phyloP scores from a whole-genome alignment of 2,329 filamentous ascomycete genomes.

The Calonectria pauciramosa region DNA sequence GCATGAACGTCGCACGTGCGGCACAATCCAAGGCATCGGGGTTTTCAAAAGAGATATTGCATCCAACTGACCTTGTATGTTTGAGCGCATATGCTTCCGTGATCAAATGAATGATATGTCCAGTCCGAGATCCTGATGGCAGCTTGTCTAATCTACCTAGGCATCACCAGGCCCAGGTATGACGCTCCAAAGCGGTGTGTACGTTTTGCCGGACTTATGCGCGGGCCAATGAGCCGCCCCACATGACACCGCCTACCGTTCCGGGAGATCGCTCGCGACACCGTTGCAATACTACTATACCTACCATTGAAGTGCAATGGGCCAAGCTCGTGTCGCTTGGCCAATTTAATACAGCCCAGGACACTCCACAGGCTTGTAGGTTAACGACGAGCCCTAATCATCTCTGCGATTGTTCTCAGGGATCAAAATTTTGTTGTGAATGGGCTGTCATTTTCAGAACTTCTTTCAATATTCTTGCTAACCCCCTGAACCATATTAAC shows the following conservation, averaged over 20 bases:
- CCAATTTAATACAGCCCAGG: background rate
- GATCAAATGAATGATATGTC: background rate
- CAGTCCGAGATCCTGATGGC: background rate
- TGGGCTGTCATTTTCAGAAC: constrained; percentile 17
- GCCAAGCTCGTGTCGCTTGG: background rate
- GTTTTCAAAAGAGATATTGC: background rate
- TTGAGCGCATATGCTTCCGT: background rate
- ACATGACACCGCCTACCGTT: constrained; percentile 44
- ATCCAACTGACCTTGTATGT: background rate
- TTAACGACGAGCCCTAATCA: background rate
- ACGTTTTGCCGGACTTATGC: constrained; percentile 43
- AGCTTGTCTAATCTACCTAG: constrained; percentile 19
- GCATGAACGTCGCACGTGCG: constrained; percentile 25
- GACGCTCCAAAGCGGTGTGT: constrained; percentile 46
- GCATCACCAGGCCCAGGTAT: constrained; percentile 43
- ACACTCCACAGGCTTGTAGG: background rate
- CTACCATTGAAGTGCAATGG: constrained; percentile 17
- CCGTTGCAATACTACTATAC: constrained; percentile 36
- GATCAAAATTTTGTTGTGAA: background rate
- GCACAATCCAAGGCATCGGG: background rate
- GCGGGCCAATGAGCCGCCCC: constrained; percentile 30
- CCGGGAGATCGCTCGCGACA: constrained; percentile 39
- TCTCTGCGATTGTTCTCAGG: background rate
- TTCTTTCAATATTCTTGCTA: constrained; percentile 5
- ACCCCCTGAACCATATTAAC: background rate